Percentiles rank a stretch among this genome's conserved stretches.
Conservation (phyloP, 2,329 filamentous ascomycete genomes). For the Penicillium sp. region DNA sequence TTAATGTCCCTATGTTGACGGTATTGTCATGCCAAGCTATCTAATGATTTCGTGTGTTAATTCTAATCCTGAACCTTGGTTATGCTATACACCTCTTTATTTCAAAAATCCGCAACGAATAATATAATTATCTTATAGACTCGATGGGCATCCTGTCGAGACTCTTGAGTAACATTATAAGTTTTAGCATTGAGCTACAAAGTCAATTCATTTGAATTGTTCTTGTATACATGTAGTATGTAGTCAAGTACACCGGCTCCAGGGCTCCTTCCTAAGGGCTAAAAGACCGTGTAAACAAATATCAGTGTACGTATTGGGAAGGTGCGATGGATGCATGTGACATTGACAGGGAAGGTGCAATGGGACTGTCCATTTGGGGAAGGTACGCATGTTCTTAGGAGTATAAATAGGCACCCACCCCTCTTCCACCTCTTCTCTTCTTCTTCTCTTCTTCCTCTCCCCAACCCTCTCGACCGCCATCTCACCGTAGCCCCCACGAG, state of each 20-base stretch:
- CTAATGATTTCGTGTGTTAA: constrained; percentile 11
- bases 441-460: neutral
- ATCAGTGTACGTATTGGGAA: neutral
- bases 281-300: neutral
- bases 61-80: too few species aligned
- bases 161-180: too few species aligned
- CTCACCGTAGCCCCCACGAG: neutral
- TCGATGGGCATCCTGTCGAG: neutral
- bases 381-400: neutral
- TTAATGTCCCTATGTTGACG: constrained; percentile 13
- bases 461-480: neutral
- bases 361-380: neutral
- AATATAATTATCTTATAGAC: neutral
- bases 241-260: too few species aligned
- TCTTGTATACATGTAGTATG: too few species aligned
- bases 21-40: neutral
- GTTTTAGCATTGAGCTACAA: too few species aligned
- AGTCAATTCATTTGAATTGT: too few species aligned
- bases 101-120: rapidly evolving
- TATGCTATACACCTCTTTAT: too few species aligned
- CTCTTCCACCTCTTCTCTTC: neutral
- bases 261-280: too few species aligned
- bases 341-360: neutral
- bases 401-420: neutral
- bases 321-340: neutral